phyloP scores from a whole-genome alignment of 2,329 filamentous ascomycete species.

The Thermoascus crustaceus region DNA sequence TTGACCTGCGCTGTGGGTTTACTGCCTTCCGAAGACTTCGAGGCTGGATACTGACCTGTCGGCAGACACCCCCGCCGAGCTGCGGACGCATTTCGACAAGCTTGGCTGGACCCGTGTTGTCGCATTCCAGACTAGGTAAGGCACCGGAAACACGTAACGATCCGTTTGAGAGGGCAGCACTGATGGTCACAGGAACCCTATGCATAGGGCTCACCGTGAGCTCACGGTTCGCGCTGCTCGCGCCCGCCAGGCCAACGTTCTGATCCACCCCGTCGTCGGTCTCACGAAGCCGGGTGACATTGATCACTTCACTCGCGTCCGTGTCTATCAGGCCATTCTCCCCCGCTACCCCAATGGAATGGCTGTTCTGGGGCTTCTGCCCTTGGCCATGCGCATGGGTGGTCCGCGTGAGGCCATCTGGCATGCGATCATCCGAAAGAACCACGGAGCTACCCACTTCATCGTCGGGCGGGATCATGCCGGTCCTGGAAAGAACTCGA shows the following conservation, averaged over 20 bases:
- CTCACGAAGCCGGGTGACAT: constrained; percentile 99
- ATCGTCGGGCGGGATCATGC: constrained; percentile 98
- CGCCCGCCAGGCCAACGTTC: constrained; percentile 91
- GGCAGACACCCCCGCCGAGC: constrained; percentile 80
- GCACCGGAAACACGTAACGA: background rate
- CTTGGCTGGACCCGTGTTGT: constrained; percentile 97
- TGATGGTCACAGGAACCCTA: constrained; percentile 62
- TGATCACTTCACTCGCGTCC: constrained; percentile 98
- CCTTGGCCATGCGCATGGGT: constrained; percentile 98
- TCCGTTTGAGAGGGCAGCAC: background rate
- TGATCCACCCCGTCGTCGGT: constrained; percentile 97
- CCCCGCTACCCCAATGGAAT: constrained; percentile 98
- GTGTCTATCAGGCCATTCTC: constrained; percentile 94
- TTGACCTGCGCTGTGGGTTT: constrained; percentile 77
- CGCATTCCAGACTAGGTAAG: constrained; percentile 79
- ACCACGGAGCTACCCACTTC: constrained; percentile 98
- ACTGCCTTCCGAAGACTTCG: background rate
- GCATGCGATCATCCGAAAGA: constrained; percentile 99
- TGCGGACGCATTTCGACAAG: constrained; percentile 97
- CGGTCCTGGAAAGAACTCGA: constrained; percentile 95
- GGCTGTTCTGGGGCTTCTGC: constrained; percentile 90
- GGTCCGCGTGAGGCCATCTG: constrained; percentile 97
- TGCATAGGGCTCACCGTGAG: constrained; percentile 98
- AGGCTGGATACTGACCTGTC: constrained; percentile 13
- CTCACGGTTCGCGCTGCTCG: constrained; percentile 94